Conservation (phyloP, 371 early-diverging fungal genomes). For the Actinomortierella wolfii region DNA sequence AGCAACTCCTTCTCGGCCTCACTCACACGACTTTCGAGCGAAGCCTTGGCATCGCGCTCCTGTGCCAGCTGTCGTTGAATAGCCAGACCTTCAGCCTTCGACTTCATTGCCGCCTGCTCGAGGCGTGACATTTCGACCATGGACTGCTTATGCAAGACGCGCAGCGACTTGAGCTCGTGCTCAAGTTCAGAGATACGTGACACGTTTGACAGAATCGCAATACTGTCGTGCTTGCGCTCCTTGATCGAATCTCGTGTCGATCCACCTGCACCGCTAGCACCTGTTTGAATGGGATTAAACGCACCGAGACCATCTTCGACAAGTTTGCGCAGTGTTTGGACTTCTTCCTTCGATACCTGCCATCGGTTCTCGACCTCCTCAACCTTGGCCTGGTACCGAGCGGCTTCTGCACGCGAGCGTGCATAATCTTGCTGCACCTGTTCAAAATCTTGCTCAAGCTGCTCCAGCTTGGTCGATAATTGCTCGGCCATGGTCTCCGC, state of each 20-base stretch:
- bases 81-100: constrained; percentile 58
- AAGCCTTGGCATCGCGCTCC: constrained; percentile 56
- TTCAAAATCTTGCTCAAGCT: constrained; percentile 29
- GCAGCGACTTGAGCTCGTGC: constrained; percentile 48
- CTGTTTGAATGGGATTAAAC: constrained; percentile 11
- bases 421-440: constrained; percentile 21
- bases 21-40: constrained; percentile 49
- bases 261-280: constrained; percentile 5
- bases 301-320: constrained; percentile 49
- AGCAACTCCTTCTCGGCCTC: constrained; percentile 57
- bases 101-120: constrained; percentile 62
- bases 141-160: constrained; percentile 36
- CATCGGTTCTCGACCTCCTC: constrained; percentile 37
- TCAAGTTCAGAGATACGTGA: constrained; percentile 53
- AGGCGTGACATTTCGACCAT: constrained; percentile 61
- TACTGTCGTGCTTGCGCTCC: constrained; percentile 43
- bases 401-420: constrained; percentile 36
- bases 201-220: constrained; percentile 36
- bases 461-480: constrained; percentile 28
- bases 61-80: constrained; percentile 60
- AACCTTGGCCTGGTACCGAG: constrained; percentile 35
- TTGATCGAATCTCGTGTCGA: constrained; percentile 4
- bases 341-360: constrained; percentile 47
- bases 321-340: constrained; percentile 37
- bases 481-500: constrained; percentile 43